Evolutionary conservation across 75 land plant species (phyloP), one percentile per base, ranked within the genome.

Genomic region (Picea glauca): DNA sequence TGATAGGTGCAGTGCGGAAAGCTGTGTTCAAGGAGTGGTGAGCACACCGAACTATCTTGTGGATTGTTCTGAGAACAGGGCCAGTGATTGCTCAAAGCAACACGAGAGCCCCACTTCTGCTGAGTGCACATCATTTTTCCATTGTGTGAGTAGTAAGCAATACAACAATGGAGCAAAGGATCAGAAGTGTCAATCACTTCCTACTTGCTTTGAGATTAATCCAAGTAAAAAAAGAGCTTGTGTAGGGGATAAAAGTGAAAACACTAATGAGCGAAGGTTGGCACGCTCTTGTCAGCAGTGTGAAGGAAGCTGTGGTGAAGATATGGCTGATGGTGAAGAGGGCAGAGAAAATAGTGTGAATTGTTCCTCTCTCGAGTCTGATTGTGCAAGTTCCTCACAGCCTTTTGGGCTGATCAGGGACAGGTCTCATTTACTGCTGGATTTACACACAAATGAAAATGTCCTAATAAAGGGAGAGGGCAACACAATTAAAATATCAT

Each of bases 321-420:
- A 83, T 70, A 93, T 87, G 54, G 90, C 92, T 65, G 90, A 91
- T 64, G 91, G 88, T 50, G 90, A 89, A 68, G 95, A 94, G 59
- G 46, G 35, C n/a, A 65, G 31, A 58, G 64, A 72, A 77, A 59
- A 67, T 18, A 76, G 73, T 62, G 40, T 74, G 62, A 59, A 62
- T 32, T 38, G 40, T 9, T 78, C 81, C 3, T 79, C 64, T 18
- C 43, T 74, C 12, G 73, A 79, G 30, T 78, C 66, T 61, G 84
- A 78, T 64, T 77, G 86, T 74, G 35, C 82, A 66, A 85, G 85
- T 54, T 84, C 83, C 8, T 72, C 81, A 33, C 58, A 75, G 15
- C 20, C 72, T 1, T 70, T 21, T 14, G 70, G 35, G 7, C 7
- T 46, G 54, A 14, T 15, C 1, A n/a, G 5, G 58, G 35, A 32